Base-by-base conservation (phyloP, 1,284 basidiomycete genomes). In the Ustilago vetiveriae region DNA sequence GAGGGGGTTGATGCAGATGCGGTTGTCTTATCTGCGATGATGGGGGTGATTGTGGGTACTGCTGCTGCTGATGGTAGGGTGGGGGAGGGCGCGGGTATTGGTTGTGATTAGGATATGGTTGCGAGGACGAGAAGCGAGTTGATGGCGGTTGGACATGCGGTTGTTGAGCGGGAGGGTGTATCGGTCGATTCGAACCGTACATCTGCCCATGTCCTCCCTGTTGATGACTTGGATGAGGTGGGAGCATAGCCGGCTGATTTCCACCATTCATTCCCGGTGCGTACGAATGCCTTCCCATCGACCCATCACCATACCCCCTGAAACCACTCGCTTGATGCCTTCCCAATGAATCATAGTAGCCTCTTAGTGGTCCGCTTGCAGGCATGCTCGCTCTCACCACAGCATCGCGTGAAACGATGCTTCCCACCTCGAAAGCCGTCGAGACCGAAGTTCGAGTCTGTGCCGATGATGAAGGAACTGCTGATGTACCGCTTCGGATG, bases 401-500 rank as follows among this genome's bases (percentile, higher is more conserved):
- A 16, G 58, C 58, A 13, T 38, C 16, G 4, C 58, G 39, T 1
- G 58, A 42, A 0, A 68, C 54, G 22, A 68, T 63, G 32, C 39
- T 48, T 2, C 65, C 65, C 14, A 68, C 65, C 26, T 67, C 48
- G 19, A 67, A 67, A 4, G 49, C 37, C 3, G 64, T 67, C 10
- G 29, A 22, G 5, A 33, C 7, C 4, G 45, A 47, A 1, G 36
- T 46, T 9, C 29, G 32, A 9, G 29, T 66, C 5, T 26, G 27
- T 2, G 17, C 36, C 9, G 55, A 33, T 1, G 37, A 39, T 1
- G 63, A 43, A 38, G 40, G 19, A 9, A 29, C 37, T 16, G 40
- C 38, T 5, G 27, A 6, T 24, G 24, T 24, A 10, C 6, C 10
- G 3, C 29, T 19, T 21, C n/a, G 17, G 4, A 37, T 14, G 10